Evolutionary conservation across 73 alveolate species (phyloP).

Genomic region (Paramecium pentaurelia): DNA sequence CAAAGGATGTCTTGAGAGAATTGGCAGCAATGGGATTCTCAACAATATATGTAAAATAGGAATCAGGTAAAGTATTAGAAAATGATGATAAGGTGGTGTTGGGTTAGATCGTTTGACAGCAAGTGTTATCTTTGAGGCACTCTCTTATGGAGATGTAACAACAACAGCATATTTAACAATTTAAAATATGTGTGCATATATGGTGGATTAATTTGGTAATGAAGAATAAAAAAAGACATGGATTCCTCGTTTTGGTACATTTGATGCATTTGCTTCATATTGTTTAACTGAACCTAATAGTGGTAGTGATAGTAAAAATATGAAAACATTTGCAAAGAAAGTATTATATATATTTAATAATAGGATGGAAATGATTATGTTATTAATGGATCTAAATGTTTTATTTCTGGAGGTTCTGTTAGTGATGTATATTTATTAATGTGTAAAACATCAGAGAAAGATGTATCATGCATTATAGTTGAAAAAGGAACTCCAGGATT

Average conservation of each 20-base stretch:
- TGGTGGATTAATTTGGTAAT: constrained; percentile 78
- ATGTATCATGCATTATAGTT: constrained; percentile 75
- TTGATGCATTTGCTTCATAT: constrained; percentile 16
- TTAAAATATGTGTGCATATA: constrained; percentile 81
- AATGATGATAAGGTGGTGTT: constrained; percentile 69
- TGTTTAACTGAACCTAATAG: constrained; percentile 89
- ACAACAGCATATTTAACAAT: constrained; percentile 77
- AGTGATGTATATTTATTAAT: constrained; percentile 72
- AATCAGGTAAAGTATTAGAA: constrained; percentile 8
- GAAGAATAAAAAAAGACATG: constrained; percentile 66
- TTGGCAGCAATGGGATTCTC: constrained; percentile 86
- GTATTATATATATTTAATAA: neutral
- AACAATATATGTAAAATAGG: constrained; percentile 69
- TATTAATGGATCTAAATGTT: constrained; percentile 83
- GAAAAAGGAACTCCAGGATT: constrained; percentile 79
- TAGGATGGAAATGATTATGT: constrained; percentile 63
- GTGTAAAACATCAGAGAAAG: constrained; percentile 85
- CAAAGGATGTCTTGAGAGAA: constrained; percentile 66
- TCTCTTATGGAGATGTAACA: constrained; percentile 77
- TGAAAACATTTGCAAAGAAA: constrained; percentile 21
- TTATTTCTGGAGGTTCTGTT: constrained; percentile 82
- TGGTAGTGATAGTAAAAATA: constrained; percentile 74
- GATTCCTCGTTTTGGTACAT: constrained; percentile 66
- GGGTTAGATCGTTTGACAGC: constrained; percentile 82
- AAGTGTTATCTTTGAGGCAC: constrained; percentile 81